Evolutionary conservation across 441 rosid genomes (phyloP).

Genomic region (Pelargonium cotyledonis): DNA sequence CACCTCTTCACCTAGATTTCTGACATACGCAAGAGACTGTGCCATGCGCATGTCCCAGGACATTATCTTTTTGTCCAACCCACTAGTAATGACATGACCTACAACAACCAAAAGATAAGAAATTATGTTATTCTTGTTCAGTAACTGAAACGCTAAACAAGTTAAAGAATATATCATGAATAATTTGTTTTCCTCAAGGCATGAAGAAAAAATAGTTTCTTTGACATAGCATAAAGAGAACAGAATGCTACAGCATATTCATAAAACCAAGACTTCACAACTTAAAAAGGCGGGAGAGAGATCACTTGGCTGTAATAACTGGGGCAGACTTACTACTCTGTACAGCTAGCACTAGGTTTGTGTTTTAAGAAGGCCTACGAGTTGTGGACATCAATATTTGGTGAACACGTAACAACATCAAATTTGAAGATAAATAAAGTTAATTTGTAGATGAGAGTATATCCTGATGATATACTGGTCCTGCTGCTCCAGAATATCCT

Average conservation of each 20-base stretch:
- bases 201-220: background rate
- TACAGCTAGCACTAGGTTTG: no score
- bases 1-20: conserved; percentile 40
- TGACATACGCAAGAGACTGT: conserved; percentile 25
- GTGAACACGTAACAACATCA: no score
- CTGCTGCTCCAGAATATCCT: background rate
- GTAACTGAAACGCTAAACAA: background rate
- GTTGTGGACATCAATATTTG: no score
- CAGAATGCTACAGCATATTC: background rate
- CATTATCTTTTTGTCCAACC: conserved; percentile 63
- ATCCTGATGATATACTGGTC: no score
- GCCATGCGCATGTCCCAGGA: conserved; percentile 54
- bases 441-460: no score
- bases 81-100: conserved; percentile 63
- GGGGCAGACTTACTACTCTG: no score
- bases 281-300: background rate
- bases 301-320: no score
- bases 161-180: background rate
- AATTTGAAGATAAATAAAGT: no score
- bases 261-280: background rate
- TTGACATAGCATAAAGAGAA: background rate
- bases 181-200: background rate
- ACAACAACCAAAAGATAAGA: conserved; percentile 15
- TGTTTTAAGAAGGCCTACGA: no score
- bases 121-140: background rate